A percentile compares a stretch with the other conserved stretches of the same genome.
phyloP scores from a whole-genome alignment of 345 rosid genomes.

The Moricandia arvensis region DNA sequence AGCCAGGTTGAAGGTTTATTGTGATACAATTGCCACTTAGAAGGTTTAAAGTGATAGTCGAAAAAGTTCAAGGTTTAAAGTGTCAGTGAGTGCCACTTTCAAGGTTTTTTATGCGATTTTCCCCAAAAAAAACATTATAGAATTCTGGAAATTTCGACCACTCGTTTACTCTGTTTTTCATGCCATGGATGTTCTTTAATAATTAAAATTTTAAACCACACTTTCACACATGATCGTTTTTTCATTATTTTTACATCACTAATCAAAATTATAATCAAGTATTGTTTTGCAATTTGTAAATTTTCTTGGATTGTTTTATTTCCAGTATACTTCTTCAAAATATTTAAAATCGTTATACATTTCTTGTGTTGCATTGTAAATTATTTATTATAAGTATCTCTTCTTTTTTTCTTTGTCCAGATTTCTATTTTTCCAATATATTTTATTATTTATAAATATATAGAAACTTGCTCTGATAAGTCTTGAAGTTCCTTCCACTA shows the following conservation, averaged over 20 bases:
- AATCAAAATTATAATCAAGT: background rate
- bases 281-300: background rate
- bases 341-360: background rate
- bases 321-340: background rate
- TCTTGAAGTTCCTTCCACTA: too few relatives aligned
- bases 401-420: background rate
- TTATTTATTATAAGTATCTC: background rate
- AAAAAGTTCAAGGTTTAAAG: too few relatives aligned
- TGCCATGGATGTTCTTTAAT: background rate
- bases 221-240: background rate
- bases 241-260: background rate
- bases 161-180: background rate
- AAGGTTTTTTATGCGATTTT: too few relatives aligned
- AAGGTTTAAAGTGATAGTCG: too few relatives aligned
- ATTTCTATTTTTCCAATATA: background rate
- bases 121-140: too few relatives aligned
- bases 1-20: too few relatives aligned
- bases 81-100: too few relatives aligned
- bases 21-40: too few relatives aligned
- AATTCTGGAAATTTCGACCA: background rate
- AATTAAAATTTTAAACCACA: background rate
- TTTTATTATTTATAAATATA: background rate
- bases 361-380: background rate
- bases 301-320: too few relatives aligned
- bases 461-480: too few relatives aligned